A percentile compares a stretch with the other conserved stretches of the same genome.
These are phyloP conservation scores for Typha latifolia DNA, from an alignment of 176 grass and related monocot genomes.

Conservation along the genomic window DNA sequence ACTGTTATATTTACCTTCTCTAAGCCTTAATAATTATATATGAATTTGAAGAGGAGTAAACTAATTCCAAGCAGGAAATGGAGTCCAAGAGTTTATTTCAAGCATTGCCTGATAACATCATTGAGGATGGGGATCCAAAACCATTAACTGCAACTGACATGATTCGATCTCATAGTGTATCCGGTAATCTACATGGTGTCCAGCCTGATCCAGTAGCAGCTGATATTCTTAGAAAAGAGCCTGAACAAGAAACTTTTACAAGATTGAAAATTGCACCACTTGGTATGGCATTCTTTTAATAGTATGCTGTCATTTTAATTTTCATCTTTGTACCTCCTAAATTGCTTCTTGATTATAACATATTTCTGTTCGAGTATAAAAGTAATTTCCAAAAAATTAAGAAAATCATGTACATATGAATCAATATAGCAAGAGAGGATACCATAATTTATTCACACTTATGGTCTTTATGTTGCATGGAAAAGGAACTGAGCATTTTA, in stretches of 20 bases:
- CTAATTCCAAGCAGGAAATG: conserved; percentile 28
- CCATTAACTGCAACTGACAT: conserved; percentile 54
- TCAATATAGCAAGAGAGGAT: too few species aligned
- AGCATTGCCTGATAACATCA: conserved; percentile 32
- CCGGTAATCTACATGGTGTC: conserved; percentile 62
- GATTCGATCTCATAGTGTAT: conserved; percentile 81
- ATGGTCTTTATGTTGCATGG: background rate
- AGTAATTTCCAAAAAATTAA: too few species aligned
- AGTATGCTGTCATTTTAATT: background rate
- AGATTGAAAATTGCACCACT: conserved; percentile 65
- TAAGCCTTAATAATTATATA: background rate
- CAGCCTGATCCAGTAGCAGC: conserved; percentile 84
- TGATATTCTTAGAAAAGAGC: conserved; percentile 88
- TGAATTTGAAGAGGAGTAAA: background rate
- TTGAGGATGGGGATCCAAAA: conserved; percentile 43
- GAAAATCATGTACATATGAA: too few species aligned
- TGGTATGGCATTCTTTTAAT: conserved; percentile 31
- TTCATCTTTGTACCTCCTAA: conserved; percentile 7
- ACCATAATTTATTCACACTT: too few species aligned
- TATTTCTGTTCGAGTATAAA: background rate
- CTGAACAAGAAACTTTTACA: conserved; percentile 82
- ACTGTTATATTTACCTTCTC: background rate
- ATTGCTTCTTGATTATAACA: background rate
- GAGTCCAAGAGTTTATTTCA: conserved; percentile 42
- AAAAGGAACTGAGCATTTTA: background rate